A percentile compares a stretch with the other conserved stretches of the same genome.
phyloP scores from a whole-genome alignment of 73 alveolate genomes.

The Uronychia setigera region DNA sequence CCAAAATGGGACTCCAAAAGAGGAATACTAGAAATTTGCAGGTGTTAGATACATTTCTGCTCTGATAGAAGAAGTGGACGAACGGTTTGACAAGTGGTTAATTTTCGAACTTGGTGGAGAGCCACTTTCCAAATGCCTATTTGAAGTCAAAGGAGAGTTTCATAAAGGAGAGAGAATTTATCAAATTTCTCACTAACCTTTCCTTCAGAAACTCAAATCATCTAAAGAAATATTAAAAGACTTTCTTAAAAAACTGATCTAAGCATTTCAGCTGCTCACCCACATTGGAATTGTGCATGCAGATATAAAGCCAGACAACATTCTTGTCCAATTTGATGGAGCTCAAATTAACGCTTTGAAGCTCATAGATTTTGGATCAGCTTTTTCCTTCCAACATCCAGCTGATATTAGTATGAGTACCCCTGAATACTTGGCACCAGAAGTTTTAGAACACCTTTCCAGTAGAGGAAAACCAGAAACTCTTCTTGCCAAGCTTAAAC shows the following conservation, averaged over 20 bases:
- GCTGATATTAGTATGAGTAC: slow-evolving; percentile 57
- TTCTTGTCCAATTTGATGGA: slow-evolving; percentile 42
- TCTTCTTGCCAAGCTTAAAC: slow-evolving; percentile 39
- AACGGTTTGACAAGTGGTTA: slow-evolving; percentile 67
- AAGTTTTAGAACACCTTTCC: slow-evolving; percentile 45
- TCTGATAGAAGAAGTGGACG: slow-evolving; percentile 48
- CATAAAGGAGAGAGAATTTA: slow-evolving; percentile 79
- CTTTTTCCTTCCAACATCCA: slow-evolving; percentile 46
- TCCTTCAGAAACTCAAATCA: slow-evolving; percentile 37
- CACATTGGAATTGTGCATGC: slow-evolving; percentile 68
- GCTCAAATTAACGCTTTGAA: slow-evolving; percentile 41
- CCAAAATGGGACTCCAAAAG: not conserved
- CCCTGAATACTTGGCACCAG: slow-evolving; percentile 78
- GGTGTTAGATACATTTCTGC: slow-evolving; percentile 53
- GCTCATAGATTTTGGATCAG: slow-evolving; percentile 77
- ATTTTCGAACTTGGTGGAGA: slow-evolving; percentile 74
- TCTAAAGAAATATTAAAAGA: slow-evolving; percentile 28
- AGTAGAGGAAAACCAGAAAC: slow-evolving; percentile 18
- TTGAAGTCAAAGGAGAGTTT: slow-evolving; percentile 80
- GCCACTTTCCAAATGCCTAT: slow-evolving; percentile 60
- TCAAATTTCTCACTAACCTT: slow-evolving; percentile 45
- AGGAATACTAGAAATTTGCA: slow-evolving; percentile 21
- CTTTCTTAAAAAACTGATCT: slow-evolving; percentile 50
- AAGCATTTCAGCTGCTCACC: slow-evolving; percentile 57
- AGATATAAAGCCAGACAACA: slow-evolving; percentile 80